Base-by-base conservation (phyloP, 148 eudicot species). In the Silene uniflora region DNA sequence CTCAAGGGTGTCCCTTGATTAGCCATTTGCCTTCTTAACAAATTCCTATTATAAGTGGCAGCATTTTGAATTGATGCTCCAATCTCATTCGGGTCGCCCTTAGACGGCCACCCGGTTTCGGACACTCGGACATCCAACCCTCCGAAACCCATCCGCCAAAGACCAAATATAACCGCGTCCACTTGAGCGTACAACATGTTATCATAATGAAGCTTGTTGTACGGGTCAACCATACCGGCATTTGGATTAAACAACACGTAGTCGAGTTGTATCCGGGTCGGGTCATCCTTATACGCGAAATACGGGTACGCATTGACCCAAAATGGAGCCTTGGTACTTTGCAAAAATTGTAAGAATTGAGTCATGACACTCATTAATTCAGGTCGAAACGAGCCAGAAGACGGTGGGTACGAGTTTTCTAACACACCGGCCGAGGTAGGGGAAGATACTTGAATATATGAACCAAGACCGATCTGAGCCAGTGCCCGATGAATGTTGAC, bases 231-330 rank as follows among this genome's bases (percentile, higher is more conserved):
- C 96, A 87, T 92, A 1, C 93, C 98, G 4, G 63, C 46, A 63
- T 78, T 78, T 4, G 85, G 90, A 82, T 89, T 93, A 19, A 84
- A 83, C 0, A 93, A 67, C 2, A 67, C 98, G 35, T 90, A 91
- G 77, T 93, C 93, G 13, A 93, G 55, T 0, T 89, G 73, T 7
- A 92, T 81, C 6, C 44, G 62, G 49, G 69, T 73, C 6, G 95
- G 89, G 62, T 83, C 73, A 32, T 85, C 98, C 69, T 90, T 89
- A 69, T 90, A 92, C 1, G 96, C 96, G 76, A 92, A 92, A 56
- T 90, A 92, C 0, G 98, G 93, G 81, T 92, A 92, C 10, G 96
- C 96, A 69, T 92, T 92, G 71, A 92, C 85, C 98, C 93, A 90
- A 69, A 92, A 90, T 10, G 98, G 93, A 2, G 96, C 27, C 23